phyloP scores from a whole-genome alignment of 176 grass and related monocot genomes.

The Musa schizocarpa region DNA sequence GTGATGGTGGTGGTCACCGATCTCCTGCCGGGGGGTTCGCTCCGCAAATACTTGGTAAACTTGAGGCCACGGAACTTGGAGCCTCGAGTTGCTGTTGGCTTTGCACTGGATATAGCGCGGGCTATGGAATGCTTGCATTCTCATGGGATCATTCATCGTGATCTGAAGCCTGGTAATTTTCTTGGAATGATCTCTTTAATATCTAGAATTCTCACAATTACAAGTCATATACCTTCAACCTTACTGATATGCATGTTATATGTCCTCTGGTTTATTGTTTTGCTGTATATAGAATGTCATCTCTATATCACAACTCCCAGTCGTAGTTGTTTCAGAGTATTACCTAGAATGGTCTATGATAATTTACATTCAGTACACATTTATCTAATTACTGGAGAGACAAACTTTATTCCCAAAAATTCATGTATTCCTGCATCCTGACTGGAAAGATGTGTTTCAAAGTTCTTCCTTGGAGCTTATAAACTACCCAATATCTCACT shows the following conservation, averaged over 20 bases:
- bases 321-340: too few relatives aligned
- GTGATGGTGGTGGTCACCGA: conserved; percentile 96
- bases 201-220: background rate
- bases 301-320: too few relatives aligned
- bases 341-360: too few relatives aligned
- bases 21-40: conserved; percentile 71
- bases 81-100: conserved; percentile 52
- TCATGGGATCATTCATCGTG: conserved; percentile 95
- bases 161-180: conserved; percentile 86
- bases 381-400: too few relatives aligned
- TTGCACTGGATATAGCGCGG: conserved; percentile 80
- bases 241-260: background rate
- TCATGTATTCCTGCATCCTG: too few relatives aligned
- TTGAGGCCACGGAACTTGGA: conserved; percentile 68
- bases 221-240: background rate
- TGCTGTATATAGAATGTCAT: too few relatives aligned
- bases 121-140: conserved; percentile 97
- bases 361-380: too few relatives aligned
- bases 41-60: conserved; percentile 75
- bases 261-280: too few relatives aligned
- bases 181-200: background rate
- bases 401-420: too few relatives aligned
- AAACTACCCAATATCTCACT: too few relatives aligned
- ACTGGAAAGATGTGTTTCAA: too few relatives aligned
- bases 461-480: too few relatives aligned